Evolutionary conservation across 345 rosid genomes (phyloP).

Genomic region (Raphanus raphanistrum): DNA sequence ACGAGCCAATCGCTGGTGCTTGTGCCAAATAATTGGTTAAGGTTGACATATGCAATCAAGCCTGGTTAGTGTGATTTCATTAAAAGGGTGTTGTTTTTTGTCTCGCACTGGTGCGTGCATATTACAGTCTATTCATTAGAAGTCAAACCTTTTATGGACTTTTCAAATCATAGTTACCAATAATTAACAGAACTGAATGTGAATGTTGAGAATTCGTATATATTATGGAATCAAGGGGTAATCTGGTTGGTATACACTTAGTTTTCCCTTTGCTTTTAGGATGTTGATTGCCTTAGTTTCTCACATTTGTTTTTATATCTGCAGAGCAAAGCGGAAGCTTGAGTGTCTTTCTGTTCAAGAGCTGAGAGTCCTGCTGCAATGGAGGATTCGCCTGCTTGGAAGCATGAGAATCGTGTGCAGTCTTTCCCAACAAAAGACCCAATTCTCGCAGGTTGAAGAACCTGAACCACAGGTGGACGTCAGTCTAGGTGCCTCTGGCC

Average conservation of each 20-base stretch:
- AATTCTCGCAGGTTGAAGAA: constrained; percentile 84
- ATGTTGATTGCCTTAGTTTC: constrained; percentile 18
- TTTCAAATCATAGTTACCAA: constrained; percentile 2
- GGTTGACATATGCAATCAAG: constrained; percentile 71
- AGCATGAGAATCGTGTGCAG: constrained; percentile 77
- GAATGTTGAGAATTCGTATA: constrained; percentile 5
- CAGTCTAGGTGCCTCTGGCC: constrained; percentile 67
- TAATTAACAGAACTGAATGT: constrained; percentile 15
- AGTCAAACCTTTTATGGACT: constrained; percentile 7
- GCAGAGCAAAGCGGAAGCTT: constrained; percentile 95
- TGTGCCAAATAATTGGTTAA: constrained; percentile 79
- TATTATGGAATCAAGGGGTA: not conserved
- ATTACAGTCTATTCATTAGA: constrained; percentile 14
- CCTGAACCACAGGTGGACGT: constrained; percentile 87
- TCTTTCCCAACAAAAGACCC: constrained; percentile 91
- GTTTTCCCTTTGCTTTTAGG: not conserved
- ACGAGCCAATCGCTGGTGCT: constrained; percentile 61
- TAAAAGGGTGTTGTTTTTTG: no score
- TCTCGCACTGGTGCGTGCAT: not conserved
- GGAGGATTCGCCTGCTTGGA: constrained; percentile 89
- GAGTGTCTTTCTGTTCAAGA: constrained; percentile 87
- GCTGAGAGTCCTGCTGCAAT: constrained; percentile 98
- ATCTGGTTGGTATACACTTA: not conserved
- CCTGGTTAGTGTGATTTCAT: constrained; percentile 51
- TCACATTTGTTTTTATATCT: constrained; percentile 26